These are phyloP conservation scores for Helicocarpus griseus DNA, from an alignment of 2,329 filamentous ascomycete species.

Conservation along the genomic window DNA sequence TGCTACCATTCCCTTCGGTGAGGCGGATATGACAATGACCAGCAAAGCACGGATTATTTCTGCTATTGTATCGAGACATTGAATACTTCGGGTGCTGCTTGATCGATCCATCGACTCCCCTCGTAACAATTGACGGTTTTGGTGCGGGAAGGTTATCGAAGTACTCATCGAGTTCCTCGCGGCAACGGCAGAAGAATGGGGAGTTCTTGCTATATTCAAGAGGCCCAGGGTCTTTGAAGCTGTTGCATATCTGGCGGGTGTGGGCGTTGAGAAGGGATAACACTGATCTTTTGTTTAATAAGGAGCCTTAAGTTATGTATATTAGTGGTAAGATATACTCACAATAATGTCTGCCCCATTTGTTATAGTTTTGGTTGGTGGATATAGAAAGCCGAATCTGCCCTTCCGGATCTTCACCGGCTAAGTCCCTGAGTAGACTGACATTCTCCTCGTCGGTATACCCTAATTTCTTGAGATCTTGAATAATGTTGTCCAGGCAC, in stretches of 20 bases:
- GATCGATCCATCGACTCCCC: not conserved
- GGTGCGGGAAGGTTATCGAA: constrained; percentile 25
- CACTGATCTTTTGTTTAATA: constrained; percentile 19
- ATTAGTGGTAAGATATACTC: not conserved
- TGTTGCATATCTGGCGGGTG: constrained; percentile 49
- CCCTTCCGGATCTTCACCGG: constrained; percentile 34
- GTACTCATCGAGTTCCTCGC: constrained; percentile 40
- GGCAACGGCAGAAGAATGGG: constrained; percentile 43
- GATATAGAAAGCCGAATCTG: constrained; percentile 44
- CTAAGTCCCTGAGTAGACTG: constrained; percentile 41
- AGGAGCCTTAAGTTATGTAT: not conserved
- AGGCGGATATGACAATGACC: constrained; percentile 40
- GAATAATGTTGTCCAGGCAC: constrained; percentile 25
- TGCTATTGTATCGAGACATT: constrained; percentile 39
- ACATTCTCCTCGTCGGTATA: constrained; percentile 33
- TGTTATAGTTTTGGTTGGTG: constrained; percentile 28
- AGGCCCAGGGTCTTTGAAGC: constrained; percentile 53
- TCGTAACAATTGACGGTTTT: constrained; percentile 11
- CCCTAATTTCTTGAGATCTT: constrained; percentile 25
- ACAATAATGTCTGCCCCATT: constrained; percentile 50
- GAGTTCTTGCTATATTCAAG: constrained; percentile 44
- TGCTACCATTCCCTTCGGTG: constrained; percentile 26
- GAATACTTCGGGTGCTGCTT: constrained; percentile 10
- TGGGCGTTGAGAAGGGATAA: constrained; percentile 49
- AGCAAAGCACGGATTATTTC: constrained; percentile 43